These are phyloP conservation scores for Tuber borchii DNA, from an alignment of 495 filamentous ascomycete species.

Conservation along the genomic window DNA sequence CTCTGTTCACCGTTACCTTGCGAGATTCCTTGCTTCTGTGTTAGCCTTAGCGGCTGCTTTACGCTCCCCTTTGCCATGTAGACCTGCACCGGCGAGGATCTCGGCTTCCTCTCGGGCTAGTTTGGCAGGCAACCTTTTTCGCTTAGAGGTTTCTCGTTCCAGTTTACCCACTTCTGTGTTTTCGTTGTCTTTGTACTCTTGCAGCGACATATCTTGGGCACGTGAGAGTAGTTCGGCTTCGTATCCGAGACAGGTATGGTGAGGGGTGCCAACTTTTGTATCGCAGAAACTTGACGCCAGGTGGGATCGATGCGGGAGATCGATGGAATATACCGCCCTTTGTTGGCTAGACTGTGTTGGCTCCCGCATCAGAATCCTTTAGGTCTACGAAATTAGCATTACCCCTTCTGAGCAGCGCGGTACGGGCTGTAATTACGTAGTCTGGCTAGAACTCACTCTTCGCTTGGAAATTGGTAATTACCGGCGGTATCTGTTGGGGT, in stretches of 20 bases:
- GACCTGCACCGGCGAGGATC: no score
- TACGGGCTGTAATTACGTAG: background rate
- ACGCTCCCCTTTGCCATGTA: background rate
- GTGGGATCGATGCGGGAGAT: background rate
- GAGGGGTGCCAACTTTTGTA: background rate
- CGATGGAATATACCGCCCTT: background rate
- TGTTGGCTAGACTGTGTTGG: background rate
- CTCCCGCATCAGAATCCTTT: accelerated
- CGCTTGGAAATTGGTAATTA: background rate
- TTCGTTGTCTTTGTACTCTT: background rate
- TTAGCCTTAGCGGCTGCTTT: background rate
- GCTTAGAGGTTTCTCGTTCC: no score
- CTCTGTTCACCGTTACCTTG: no score
- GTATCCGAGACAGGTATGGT: background rate
- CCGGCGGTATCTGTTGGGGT: background rate
- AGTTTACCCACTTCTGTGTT: no score
- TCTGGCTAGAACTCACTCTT: background rate
- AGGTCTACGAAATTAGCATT: background rate
- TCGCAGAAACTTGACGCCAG: background rate
- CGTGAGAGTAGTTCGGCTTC: background rate
- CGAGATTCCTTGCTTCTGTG: no score
- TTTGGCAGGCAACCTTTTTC: no score
- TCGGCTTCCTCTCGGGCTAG: no score
- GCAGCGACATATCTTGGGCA: background rate
- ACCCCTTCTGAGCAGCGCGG: background rate